phyloP scores from a whole-genome alignment of 352 stramenopile species.

The Pythium scleroteichum region DNA sequence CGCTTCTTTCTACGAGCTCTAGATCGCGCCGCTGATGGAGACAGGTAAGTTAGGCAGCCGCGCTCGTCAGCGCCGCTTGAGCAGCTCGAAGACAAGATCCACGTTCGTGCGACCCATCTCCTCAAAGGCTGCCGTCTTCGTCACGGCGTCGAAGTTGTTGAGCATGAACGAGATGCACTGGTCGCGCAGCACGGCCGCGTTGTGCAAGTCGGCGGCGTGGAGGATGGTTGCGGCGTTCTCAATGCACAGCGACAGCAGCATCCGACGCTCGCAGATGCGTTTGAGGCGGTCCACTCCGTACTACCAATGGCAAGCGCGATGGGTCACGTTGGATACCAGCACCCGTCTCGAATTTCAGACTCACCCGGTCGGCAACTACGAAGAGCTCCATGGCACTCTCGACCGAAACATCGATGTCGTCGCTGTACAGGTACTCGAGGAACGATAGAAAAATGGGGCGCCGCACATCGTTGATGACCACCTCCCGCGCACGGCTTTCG shows the following conservation, averaged over 20 bases:
- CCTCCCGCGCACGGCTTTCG: constrained; percentile 84
- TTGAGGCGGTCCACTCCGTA: constrained; percentile 89
- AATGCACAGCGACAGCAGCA: constrained; percentile 94
- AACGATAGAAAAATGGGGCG: constrained; percentile 93
- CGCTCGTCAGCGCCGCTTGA: constrained; percentile 76
- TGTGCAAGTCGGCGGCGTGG: constrained; percentile 95
- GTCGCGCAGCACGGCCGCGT: constrained; percentile 89
- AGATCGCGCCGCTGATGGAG: background rate
- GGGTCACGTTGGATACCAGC: too few relatives aligned
- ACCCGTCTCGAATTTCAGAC: too few relatives aligned
- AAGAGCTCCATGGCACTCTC: constrained; percentile 95
- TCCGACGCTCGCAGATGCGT: constrained; percentile 95
- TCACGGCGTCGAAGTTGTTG: constrained; percentile 97
- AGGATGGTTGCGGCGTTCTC: constrained; percentile 97
- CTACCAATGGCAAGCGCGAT: too few relatives aligned
- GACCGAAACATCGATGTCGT: constrained; percentile 91
- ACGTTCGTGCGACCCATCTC: constrained; percentile 98
- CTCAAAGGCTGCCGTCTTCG: constrained; percentile 96
- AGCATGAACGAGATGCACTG: constrained; percentile 97
- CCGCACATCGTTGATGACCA: constrained; percentile 92
- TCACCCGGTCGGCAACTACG: constrained; percentile 88
- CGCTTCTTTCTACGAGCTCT: background rate
- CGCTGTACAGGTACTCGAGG: constrained; percentile 96
- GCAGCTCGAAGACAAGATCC: constrained; percentile 97
- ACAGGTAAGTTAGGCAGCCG: constrained; percentile 13